phyloP scores from a whole-genome alignment of 2,329 filamentous ascomycete genomes.

The Eurotiales sp. region DNA sequence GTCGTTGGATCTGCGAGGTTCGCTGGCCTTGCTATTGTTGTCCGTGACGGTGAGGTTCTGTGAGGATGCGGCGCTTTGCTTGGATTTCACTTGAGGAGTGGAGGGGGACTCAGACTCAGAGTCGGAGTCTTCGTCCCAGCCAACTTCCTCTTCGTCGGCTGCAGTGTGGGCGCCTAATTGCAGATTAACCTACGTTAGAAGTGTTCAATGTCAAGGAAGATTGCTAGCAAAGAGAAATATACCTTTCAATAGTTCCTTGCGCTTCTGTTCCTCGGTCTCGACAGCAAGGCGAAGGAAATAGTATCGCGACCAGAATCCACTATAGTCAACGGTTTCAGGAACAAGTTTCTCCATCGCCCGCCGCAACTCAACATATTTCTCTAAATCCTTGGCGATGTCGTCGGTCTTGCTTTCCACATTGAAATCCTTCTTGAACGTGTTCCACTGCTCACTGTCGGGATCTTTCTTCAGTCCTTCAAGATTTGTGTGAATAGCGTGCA shows the following conservation, averaged over 20 bases:
- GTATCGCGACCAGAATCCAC: conserved; percentile 88
- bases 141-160: conserved; percentile 68
- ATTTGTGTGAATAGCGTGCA: conserved; percentile 90
- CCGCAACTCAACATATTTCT: conserved; percentile 81
- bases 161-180: conserved; percentile 27
- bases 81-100: conserved; percentile 41
- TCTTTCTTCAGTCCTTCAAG: conserved; percentile 79
- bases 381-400: conserved; percentile 74
- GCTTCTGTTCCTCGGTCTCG: conserved; percentile 84
- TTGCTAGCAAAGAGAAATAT: conserved; percentile 18
- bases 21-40: conserved; percentile 54
- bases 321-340: conserved; percentile 87
- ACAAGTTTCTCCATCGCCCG: conserved; percentile 92
- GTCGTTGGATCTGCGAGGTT: conserved; percentile 72
- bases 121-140: conserved; percentile 70
- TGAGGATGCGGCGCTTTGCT: conserved; percentile 25
- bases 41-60: conserved; percentile 29
- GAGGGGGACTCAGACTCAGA: conserved; percentile 44
- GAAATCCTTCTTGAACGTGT: conserved; percentile 68
- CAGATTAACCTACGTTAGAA: background rate
- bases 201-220: conserved; percentile 1
- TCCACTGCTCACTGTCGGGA: conserved; percentile 70
- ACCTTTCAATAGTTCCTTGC: conserved; percentile 90
- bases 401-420: conserved; percentile 80
- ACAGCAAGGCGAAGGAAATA: conserved; percentile 92